A percentile compares a stretch with the other conserved stretches of the same genome.
These are phyloP conservation scores for Chytriomyces hyalinus DNA, from an alignment of 192 early-diverging fungal genomes.

Conservation along the genomic window DNA sequence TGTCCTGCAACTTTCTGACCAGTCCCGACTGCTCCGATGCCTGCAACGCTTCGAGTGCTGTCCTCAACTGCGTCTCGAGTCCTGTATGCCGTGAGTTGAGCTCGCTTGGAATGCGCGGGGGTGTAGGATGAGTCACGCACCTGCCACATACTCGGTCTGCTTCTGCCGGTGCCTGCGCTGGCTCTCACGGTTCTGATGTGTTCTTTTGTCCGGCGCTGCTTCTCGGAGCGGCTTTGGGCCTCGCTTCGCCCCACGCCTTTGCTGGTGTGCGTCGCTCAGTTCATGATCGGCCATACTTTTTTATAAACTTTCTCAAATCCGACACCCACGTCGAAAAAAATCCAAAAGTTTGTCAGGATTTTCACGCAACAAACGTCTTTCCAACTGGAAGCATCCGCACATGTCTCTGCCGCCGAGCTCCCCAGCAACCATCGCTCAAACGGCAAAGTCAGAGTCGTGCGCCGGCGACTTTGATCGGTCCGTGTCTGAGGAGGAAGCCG, in stretches of 20 bases:
- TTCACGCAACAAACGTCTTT: neutral
- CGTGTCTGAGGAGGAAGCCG: neutral
- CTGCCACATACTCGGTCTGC: neutral
- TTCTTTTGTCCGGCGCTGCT: neutral
- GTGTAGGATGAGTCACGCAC: neutral
- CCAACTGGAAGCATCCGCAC: neutral
- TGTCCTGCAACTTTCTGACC: too few species aligned
- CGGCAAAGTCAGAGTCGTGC: too few species aligned
- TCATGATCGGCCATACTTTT: neutral
- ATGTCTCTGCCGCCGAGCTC: too few species aligned
- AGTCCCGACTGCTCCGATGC: too few species aligned
- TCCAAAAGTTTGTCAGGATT: neutral
- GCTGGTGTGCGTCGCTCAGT: too few species aligned
- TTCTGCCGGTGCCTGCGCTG: neutral
- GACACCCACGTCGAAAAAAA: neutral
- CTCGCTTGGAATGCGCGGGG: neutral
- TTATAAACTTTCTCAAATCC: neutral
- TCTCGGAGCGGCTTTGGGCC: neutral
- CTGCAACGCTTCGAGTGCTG: neutral
- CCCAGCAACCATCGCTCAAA: too few species aligned
- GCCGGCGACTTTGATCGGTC: too few species aligned
- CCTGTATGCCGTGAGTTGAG: neutral
- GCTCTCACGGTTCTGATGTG: neutral
- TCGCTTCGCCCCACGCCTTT: neutral
- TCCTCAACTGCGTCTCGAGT: neutral